Conservation (phyloP, 106 monocot genomes). For the Alisma plantagoaquatica region DNA sequence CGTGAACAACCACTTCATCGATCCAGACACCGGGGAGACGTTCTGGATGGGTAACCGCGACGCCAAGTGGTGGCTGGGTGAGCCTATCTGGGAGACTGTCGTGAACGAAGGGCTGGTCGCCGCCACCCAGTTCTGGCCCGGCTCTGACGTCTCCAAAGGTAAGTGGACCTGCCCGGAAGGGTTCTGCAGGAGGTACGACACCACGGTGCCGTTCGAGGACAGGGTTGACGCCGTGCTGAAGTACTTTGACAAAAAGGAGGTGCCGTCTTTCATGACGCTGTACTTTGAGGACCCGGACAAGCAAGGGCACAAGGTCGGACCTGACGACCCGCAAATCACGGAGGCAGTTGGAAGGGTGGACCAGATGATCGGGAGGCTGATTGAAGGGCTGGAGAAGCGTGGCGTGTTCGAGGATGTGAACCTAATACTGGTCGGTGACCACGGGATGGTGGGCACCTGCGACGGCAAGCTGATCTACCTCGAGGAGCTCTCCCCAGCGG, state of each 20-base stretch:
- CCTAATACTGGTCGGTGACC: conserved; percentile 46
- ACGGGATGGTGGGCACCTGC: conserved; percentile 58
- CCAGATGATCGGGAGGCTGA: conserved; percentile 36
- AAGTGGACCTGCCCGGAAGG: conserved; percentile 33
- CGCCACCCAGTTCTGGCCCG: conserved; percentile 53
- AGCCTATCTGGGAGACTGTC: conserved; percentile 64
- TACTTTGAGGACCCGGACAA: conserved; percentile 47
- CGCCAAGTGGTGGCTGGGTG: conserved; percentile 61
- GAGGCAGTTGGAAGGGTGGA: conserved; percentile 27
- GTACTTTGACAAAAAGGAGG: conserved; percentile 42
- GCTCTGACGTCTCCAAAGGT: conserved; percentile 52
- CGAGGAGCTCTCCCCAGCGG: conserved; percentile 36
- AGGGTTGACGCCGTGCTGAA: conserved; percentile 38
- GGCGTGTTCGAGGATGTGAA: conserved; percentile 45
- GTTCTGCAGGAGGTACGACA: conserved; percentile 33
- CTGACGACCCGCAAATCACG: conserved; percentile 45
- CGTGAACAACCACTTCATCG: conserved; percentile 42
- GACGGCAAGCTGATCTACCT: conserved; percentile 43
- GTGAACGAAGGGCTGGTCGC: conserved; percentile 21
- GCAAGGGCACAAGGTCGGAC: conserved; percentile 43
- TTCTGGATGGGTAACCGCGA: conserved; percentile 30
- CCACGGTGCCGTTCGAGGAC: conserved; percentile 34
- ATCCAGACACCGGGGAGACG: conserved; percentile 26
- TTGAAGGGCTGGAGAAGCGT: conserved; percentile 38
- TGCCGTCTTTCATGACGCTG: conserved; percentile 28